A percentile compares a stretch with the other conserved stretches of the same genome.
Conservation (phyloP, 108 stramenopile species). For the Nannochloropsis gaditana region DNA sequence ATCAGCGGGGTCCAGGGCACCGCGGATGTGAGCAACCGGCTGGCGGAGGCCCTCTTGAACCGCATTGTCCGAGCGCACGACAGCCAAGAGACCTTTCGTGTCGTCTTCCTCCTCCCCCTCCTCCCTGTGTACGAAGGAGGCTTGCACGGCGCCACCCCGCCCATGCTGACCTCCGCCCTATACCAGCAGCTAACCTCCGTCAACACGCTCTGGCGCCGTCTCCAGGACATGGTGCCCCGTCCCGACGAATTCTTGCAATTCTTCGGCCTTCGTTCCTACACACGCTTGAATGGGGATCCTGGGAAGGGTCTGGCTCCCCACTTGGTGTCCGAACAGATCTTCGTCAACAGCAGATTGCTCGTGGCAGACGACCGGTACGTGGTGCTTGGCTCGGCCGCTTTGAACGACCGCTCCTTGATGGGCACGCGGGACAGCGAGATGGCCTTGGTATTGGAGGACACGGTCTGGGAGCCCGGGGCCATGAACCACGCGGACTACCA, state of each 20-base stretch:
- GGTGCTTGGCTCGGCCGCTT: neutral
- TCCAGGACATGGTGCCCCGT: neutral
- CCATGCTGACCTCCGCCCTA: slow-evolving; percentile 9
- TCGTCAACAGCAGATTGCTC: slow-evolving; percentile 5
- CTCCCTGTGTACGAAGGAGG: neutral
- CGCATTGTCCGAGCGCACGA: slow-evolving; percentile 14
- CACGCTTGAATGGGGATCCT: neutral
- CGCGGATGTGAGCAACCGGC: neutral
- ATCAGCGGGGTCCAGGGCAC: neutral
- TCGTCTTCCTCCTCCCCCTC: neutral
- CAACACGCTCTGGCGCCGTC: neutral
- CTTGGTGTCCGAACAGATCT: neutral
- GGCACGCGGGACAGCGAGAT: neutral
- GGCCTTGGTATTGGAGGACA: neutral
- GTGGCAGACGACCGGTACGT: neutral
- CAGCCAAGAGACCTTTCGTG: neutral
- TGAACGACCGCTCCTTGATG: slow-evolving; percentile 6
- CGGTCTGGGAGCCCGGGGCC: neutral
- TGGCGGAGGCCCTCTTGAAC: neutral
- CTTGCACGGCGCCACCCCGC: neutral
- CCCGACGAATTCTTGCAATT: neutral
- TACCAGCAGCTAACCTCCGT: neutral
- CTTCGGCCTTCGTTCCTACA: slow-evolving; percentile 6
- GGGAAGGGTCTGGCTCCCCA: neutral
- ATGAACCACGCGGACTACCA: neutral